Percentiles rank a stretch among this genome's conserved stretches.
Conservation (phyloP, 129 eudicot species). For the Oenanthe sinensis region DNA sequence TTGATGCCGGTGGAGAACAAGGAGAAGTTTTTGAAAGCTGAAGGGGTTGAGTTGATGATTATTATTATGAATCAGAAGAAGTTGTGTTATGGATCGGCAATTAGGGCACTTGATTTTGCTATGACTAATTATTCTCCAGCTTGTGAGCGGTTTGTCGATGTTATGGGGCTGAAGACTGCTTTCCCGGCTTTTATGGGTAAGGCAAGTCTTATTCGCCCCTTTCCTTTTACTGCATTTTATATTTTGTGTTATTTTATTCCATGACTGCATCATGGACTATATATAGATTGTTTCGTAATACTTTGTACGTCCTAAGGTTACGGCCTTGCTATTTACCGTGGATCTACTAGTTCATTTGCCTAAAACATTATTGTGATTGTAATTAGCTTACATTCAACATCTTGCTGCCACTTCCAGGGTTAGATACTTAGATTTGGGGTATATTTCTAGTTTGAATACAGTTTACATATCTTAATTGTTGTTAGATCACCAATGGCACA, state of each 20-base stretch:
- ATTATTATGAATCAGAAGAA: constrained; percentile 99
- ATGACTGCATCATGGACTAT: not conserved
- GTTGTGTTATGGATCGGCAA: constrained; percentile 76
- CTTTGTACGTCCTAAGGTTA: not conserved
- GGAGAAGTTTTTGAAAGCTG: constrained; percentile 93
- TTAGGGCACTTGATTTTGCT: constrained; percentile 89
- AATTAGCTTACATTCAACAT: not conserved
- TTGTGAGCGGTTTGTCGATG: constrained; percentile 95
- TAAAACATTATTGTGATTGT: not conserved
- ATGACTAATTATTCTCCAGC: constrained; percentile 97
- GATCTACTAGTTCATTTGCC: not conserved
- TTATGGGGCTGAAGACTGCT: constrained; percentile 95
- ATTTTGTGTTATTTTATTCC: not conserved
- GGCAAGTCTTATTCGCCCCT: constrained; percentile 65
- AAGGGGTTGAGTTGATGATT: constrained; percentile 96
- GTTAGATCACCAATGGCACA: not conserved
- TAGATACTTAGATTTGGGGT: not conserved
- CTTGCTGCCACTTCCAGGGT: not conserved
- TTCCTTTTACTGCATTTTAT: not conserved
- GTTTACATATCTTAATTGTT: not conserved
- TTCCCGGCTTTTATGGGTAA: constrained; percentile 99
- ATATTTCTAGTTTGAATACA: not conserved
- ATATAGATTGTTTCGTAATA: not conserved
- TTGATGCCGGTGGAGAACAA: constrained; percentile 97
- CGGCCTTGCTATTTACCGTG: not conserved